A percentile compares a stretch with the other conserved stretches of the same genome.
Conservation (phyloP, 495 filamentous ascomycete genomes). For the Talaromyces nanjingensis region DNA sequence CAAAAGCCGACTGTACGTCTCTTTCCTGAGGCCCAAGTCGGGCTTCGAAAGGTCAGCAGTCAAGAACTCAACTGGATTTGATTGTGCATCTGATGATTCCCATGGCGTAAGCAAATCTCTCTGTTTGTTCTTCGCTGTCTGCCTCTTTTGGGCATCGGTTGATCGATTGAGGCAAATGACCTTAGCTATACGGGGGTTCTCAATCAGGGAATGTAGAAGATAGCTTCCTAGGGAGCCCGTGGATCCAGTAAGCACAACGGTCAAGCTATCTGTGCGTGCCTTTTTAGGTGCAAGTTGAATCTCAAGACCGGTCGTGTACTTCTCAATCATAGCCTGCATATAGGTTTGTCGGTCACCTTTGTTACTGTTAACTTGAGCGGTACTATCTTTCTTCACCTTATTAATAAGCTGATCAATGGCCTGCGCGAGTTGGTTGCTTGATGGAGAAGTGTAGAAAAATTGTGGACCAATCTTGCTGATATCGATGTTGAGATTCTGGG, state of each 20-base stretch:
- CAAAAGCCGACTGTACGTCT: slow-evolving; percentile 27
- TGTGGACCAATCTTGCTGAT: background rate
- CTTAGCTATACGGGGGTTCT: slow-evolving; percentile 29
- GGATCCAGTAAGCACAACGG: slow-evolving; percentile 44
- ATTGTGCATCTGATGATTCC: background rate
- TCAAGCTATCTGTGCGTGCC: background rate
- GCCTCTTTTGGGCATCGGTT: slow-evolving; percentile 14
- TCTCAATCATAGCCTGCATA: slow-evolving; percentile 7
- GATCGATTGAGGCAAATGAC: slow-evolving; percentile 50
- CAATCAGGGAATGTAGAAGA: slow-evolving; percentile 40
- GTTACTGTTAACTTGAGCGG: background rate
- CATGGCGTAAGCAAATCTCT: slow-evolving; percentile 11
- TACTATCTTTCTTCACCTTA: background rate
- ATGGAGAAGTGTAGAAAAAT: slow-evolving; percentile 5
- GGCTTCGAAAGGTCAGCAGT: slow-evolving; percentile 35
- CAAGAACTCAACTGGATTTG: slow-evolving; percentile 31
- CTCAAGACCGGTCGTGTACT: background rate
- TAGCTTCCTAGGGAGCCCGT: slow-evolving; percentile 52
- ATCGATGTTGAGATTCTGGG: background rate
- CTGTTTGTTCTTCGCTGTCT: slow-evolving; percentile 13
- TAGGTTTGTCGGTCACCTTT: background rate
- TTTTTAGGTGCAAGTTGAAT: background rate
- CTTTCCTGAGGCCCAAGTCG: slow-evolving; percentile 32
- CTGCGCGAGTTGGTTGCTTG: slow-evolving; percentile 4
- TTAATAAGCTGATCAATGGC: slow-evolving; percentile 2